Evolutionary conservation across 2,329 filamentous ascomycete species (phyloP).

Genomic region (Pseudogymnoascus sp.): DNA sequence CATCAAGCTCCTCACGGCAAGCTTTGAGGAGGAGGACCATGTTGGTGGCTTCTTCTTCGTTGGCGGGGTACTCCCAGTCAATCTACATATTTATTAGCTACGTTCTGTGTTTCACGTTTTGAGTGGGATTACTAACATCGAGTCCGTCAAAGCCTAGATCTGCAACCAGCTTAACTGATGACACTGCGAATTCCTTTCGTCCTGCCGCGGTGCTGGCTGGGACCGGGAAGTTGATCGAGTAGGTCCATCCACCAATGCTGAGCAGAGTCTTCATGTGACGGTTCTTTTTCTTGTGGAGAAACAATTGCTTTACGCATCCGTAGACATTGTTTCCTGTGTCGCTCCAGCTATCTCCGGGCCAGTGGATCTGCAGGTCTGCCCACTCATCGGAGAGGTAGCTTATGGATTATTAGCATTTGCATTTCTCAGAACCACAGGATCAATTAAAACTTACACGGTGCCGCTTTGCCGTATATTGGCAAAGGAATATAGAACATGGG

Average conservation of each 20-base stretch:
- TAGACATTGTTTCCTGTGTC: constrained; percentile 62
- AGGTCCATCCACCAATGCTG: constrained; percentile 77
- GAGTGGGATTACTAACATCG: constrained; percentile 24
- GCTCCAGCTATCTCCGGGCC: constrained; percentile 58
- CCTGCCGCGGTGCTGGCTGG: constrained; percentile 55
- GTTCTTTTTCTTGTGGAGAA: constrained; percentile 63
- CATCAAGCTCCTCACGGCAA: constrained; percentile 36
- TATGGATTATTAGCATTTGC: constrained; percentile 14
- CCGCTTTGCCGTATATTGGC: constrained; percentile 65
- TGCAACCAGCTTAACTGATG: constrained; percentile 59
- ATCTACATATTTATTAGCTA: constrained; percentile 9
- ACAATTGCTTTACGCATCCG: constrained; percentile 70
- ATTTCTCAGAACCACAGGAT: constrained; percentile 43
- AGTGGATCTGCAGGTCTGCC: constrained; percentile 66
- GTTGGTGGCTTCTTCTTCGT: constrained; percentile 23
- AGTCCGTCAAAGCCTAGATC: constrained; percentile 57
- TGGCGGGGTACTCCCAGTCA: constrained; percentile 24
- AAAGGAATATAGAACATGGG: constrained; percentile 74
- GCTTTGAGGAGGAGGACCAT: constrained; percentile 28
- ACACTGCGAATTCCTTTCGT: constrained; percentile 58
- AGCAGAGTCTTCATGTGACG: constrained; percentile 70
- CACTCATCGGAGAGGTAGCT: constrained; percentile 58
- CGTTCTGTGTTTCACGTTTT: constrained; percentile 6
- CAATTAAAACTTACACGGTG: constrained; percentile 48
- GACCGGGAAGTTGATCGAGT: constrained; percentile 63